A percentile compares a stretch with the other conserved stretches of the same genome.
Evolutionary conservation across 164 flowering plant species (phyloP).

Genomic region (Liquidambar formosana): DNA sequence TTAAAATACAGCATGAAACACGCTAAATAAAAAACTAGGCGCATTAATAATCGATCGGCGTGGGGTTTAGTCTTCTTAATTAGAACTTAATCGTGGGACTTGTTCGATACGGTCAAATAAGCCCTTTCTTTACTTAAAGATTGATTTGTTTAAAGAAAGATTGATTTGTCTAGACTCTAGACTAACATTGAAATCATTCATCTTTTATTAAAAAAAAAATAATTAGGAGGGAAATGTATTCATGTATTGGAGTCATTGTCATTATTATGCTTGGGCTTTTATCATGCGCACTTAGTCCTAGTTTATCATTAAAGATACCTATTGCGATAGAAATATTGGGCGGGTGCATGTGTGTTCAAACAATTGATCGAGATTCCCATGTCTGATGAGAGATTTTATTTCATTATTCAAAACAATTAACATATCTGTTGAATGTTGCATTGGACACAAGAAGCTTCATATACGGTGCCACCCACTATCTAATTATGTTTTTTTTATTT

Average conservation of each 20-base stretch:
- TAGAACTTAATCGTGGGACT: neutral
- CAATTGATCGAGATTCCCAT: too few relatives aligned
- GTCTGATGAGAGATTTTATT: too few relatives aligned
- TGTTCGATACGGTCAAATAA: neutral
- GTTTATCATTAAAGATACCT: too few relatives aligned
- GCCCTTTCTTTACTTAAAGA: neutral
- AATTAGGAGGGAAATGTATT: too few relatives aligned
- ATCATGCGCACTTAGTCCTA: neutral
- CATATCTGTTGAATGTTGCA: too few relatives aligned
- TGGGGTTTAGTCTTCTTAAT: neutral
- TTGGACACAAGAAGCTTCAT: too few relatives aligned
- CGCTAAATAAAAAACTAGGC: neutral
- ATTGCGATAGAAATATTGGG: too few relatives aligned
- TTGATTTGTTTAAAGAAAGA: neutral
- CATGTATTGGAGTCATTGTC: too few relatives aligned
- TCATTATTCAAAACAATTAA: too few relatives aligned
- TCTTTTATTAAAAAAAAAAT: neutral
- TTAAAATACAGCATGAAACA: neutral
- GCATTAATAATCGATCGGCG: neutral
- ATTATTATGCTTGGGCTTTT: neutral
- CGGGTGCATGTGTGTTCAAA: too few relatives aligned
- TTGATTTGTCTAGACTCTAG: neutral
- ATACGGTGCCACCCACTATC: too few relatives aligned
- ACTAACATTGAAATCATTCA: neutral
- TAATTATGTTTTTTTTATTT: too few relatives aligned